Percentiles rank a stretch among this genome's conserved stretches.
These are phyloP conservation scores for Saturnispora dispora DNA, from an alignment of 805 yeast genomes.

Conservation along the genomic window DNA sequence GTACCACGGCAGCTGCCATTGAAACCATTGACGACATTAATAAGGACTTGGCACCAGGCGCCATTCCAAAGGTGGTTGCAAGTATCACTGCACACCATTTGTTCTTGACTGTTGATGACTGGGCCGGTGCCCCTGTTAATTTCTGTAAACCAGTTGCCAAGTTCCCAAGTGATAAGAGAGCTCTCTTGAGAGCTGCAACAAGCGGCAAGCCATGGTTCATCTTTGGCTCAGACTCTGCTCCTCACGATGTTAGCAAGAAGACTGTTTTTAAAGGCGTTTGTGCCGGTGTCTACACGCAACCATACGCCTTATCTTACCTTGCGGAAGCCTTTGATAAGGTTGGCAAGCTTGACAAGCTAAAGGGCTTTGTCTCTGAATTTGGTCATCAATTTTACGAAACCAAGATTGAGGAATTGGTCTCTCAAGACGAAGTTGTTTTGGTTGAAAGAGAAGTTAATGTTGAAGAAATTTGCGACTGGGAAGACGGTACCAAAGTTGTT, in stretches of 20 bases:
- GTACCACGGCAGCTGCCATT: constrained; percentile 86
- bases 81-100: constrained; percentile 95
- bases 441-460: constrained; percentile 45
- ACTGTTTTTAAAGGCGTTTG: constrained; percentile 75
- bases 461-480: constrained; percentile 47
- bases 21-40: constrained; percentile 67
- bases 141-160: constrained; percentile 98
- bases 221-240: constrained; percentile 98
- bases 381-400: constrained; percentile 67
- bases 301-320: constrained; percentile 68
- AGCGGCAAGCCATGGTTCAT: constrained; percentile 89
- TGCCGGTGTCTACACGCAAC: constrained; percentile 97
- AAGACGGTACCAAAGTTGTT: constrained; percentile 44
- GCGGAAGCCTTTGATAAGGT: constrained; percentile 76
- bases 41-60: constrained; percentile 24
- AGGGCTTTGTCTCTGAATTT: constrained; percentile 63
- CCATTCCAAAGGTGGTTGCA: constrained; percentile 62
- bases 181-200: constrained; percentile 79
- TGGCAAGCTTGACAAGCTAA: constrained; percentile 56
- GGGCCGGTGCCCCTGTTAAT: constrained; percentile 95
- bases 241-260: constrained; percentile 81
- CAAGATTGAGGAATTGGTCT: constrained; percentile 34
- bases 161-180: constrained; percentile 72
- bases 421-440: constrained; percentile 42
- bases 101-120: constrained; percentile 77